These are phyloP conservation scores for Cyclotella baltica DNA, from an alignment of 108 stramenopile genomes.

Conservation along the genomic window DNA sequence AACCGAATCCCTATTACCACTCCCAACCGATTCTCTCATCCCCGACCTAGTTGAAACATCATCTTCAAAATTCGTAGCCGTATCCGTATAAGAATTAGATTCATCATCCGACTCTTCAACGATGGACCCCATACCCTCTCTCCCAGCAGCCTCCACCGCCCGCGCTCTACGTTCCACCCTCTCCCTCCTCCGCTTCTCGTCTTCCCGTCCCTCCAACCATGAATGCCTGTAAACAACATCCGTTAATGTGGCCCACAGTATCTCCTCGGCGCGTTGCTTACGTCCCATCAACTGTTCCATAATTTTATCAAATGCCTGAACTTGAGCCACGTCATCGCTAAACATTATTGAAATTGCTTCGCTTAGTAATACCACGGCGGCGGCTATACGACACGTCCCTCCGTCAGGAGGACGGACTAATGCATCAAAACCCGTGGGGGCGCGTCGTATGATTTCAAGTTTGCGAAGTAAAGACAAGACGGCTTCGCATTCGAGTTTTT, in stretches of 20 bases:
- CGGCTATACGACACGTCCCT: slow-evolving; percentile 75
- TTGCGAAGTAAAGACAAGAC: slow-evolving; percentile 74
- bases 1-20: neutral
- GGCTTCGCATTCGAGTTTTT: slow-evolving; percentile 88
- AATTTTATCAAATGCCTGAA: slow-evolving; percentile 77
- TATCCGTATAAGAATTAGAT: slow-evolving; percentile 41
- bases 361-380: slow-evolving; percentile 68
- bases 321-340: slow-evolving; percentile 76
- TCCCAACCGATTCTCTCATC: neutral
- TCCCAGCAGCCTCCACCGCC: slow-evolving; percentile 42
- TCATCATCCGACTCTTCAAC: slow-evolving; percentile 49
- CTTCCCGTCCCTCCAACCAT: slow-evolving; percentile 25
- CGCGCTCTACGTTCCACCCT: slow-evolving; percentile 33
- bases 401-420: slow-evolving; percentile 45
- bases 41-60: slow-evolving; percentile 43
- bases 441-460: slow-evolving; percentile 84
- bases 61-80: slow-evolving; percentile 45
- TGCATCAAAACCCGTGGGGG: slow-evolving; percentile 77
- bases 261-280: slow-evolving; percentile 87
- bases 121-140: slow-evolving; percentile 31
- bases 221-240: slow-evolving; percentile 79
- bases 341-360: slow-evolving; percentile 81
- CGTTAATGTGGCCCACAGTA: slow-evolving; percentile 79
- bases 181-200: slow-evolving; percentile 34
- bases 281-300: slow-evolving; percentile 86